A percentile compares a stretch with the other conserved stretches of the same genome.
These are phyloP conservation scores for Claviceps citrina DNA, from an alignment of 2,329 filamentous ascomycete species.

Conservation along the genomic window DNA sequence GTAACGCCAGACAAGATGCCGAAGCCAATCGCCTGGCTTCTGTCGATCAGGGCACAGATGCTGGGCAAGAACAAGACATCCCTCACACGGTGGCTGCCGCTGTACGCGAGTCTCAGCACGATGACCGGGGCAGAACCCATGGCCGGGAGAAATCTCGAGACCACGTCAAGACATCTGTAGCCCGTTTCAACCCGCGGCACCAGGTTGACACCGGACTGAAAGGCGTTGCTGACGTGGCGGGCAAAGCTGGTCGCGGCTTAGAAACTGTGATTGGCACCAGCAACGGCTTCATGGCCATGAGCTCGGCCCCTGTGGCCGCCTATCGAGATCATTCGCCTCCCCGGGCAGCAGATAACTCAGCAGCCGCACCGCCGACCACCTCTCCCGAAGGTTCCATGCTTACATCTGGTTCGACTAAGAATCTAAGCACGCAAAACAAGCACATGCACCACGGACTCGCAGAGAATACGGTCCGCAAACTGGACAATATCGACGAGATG, in stretches of 20 bases:
- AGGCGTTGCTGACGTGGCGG: constrained; percentile 25
- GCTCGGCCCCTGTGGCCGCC: constrained; percentile 8
- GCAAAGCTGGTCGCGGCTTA: constrained; percentile 32
- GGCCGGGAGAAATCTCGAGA: background rate
- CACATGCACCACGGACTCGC: background rate
- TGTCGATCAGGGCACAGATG: constrained; percentile 31
- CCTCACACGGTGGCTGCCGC: constrained; percentile 35
- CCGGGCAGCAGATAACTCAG: constrained; percentile 13
- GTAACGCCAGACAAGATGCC: constrained; percentile 32
- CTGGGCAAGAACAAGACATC: constrained; percentile 36
- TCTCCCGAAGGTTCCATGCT: constrained; percentile 21
- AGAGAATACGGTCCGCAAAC: constrained; percentile 38
- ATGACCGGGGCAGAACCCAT: constrained; percentile 2
- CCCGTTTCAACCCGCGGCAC: constrained; percentile 20
- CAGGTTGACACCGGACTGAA: constrained; percentile 37
- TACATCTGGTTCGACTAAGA: constrained; percentile 24
- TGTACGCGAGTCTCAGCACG: constrained; percentile 23
- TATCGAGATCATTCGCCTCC: constrained; percentile 9
- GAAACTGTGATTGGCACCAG: constrained; percentile 38
- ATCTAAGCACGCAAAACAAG: constrained; percentile 5
- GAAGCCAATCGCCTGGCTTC: constrained; percentile 36
- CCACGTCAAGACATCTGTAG: constrained; percentile 3
- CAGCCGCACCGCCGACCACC: constrained; percentile 20
- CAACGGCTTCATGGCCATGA: constrained; percentile 33
- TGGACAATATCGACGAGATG: constrained; percentile 33